These are phyloP conservation scores for Metroxylon sagu DNA, from an alignment of 176 grass and related monocot genomes.

Conservation along the genomic window DNA sequence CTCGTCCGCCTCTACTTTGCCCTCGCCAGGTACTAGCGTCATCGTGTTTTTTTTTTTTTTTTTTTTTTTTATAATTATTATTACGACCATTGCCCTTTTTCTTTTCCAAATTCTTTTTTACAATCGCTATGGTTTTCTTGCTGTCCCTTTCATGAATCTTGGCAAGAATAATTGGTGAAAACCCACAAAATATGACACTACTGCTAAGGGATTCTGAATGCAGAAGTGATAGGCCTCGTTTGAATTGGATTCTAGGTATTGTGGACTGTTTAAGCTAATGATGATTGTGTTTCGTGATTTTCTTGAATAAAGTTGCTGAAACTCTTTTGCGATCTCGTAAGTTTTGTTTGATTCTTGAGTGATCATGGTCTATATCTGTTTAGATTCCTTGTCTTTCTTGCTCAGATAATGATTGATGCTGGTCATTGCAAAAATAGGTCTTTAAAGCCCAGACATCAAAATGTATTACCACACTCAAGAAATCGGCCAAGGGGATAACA, in stretches of 20 bases:
- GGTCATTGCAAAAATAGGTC: too few relatives aligned
- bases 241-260: too few relatives aligned
- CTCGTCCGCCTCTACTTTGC: conserved; percentile 33
- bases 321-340: neutral
- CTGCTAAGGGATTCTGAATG: too few relatives aligned
- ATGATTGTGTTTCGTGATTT: neutral
- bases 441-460: too few relatives aligned
- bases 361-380: neutral
- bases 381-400: neutral
- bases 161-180: too few relatives aligned
- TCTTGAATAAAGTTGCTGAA: neutral
- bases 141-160: neutral
- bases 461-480: too few relatives aligned
- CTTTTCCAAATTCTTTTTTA: neutral
- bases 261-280: too few relatives aligned
- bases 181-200: too few relatives aligned
- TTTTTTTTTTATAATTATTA: too few relatives aligned
- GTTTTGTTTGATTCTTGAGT: neutral
- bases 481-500: too few relatives aligned
- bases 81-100: neutral
- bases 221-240: too few relatives aligned
- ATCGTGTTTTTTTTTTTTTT: neutral
- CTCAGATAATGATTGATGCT: neutral
- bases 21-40: conserved; percentile 23
- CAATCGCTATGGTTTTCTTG: neutral